Base-by-base conservation (phyloP, 345 rosid genomes). In the Salix caprea region DNA sequence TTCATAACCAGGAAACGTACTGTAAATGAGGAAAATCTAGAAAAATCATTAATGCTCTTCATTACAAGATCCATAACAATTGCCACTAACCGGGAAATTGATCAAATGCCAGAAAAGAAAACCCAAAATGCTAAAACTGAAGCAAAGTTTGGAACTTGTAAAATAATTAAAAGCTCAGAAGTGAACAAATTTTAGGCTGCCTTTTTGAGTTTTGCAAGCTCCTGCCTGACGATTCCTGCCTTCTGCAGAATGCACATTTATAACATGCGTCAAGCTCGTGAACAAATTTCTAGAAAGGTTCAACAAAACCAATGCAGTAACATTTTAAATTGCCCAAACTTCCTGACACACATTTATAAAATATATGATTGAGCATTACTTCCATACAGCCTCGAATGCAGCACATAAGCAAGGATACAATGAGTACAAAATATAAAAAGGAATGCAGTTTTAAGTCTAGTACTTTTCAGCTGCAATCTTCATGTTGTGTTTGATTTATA, bases 181-280 rank as follows among this genome's bases (percentile, higher is more conserved):
- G 46, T 21, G 12, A 36, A 24, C 44, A 72, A 72, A 36, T 21
- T 42, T 42, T 76, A 76, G n/a, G 74, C 69, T 16, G 69, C n/a
- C 74, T 76, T 76, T 60, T 69, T 76, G 23, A 76, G 74, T 58
- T 69, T 69, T 11, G 79, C 74, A 32, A 76, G 79, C 69, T 76
- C 79, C 69, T 76, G 79, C 74, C 73, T 76, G 67, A 76, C 39
- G 34, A 76, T 70, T 69, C 68, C 73, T 58, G 65, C 79, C 50
- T 60, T 76, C 79, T 69, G 79, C 74, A 44, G 52, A 74, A 26
- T 7, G 23, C 28, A 39, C 39, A 72, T 15, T 70, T 24, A 44
- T 16, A 56, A n/a, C 18, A 42, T n/a, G 64, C 1, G 39, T 65
- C 24, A 34, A 48, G 19, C 12, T 58, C 10, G 15, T 10, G 64